phyloP scores from a whole-genome alignment of 2,329 filamentous ascomycete genomes.

The Aspergillus novoparasiticus region DNA sequence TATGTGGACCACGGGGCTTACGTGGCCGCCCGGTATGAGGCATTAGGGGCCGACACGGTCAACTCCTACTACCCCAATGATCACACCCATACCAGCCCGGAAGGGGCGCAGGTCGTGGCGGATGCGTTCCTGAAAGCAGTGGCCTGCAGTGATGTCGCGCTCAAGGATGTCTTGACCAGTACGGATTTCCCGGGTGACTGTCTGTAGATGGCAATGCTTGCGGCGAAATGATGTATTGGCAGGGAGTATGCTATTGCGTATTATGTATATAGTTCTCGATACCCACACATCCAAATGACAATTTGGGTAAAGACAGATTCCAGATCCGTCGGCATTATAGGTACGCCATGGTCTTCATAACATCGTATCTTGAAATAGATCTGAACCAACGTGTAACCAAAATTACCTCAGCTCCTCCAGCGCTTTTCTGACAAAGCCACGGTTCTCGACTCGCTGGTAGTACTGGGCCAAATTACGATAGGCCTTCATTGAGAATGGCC shows the following conservation, averaged over 20 bases:
- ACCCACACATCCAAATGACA: constrained; percentile 5
- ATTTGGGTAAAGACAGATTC: not conserved
- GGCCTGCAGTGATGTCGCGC: constrained; percentile 50
- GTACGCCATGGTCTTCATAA: constrained; percentile 2
- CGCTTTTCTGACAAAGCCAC: constrained; percentile 38
- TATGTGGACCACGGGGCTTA: constrained; percentile 66
- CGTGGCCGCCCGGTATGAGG: constrained; percentile 56
- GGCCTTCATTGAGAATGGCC: constrained; percentile 22
- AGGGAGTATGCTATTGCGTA: not conserved
- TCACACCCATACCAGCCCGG: constrained; percentile 64
- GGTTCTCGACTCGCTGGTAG: constrained; percentile 41
- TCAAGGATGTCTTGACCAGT: constrained; percentile 42
- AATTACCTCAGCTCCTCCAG: constrained; percentile 26
- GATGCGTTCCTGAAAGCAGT: constrained; percentile 62
- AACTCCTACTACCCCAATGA: constrained; percentile 60
- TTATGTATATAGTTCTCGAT: constrained; percentile 6
- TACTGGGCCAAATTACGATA: constrained; percentile 41
- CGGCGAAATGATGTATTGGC: not conserved
- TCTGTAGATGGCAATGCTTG: constrained; percentile 19
- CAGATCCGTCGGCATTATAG: not conserved
- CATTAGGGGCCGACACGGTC: constrained; percentile 53
- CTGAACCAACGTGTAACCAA: not conserved
- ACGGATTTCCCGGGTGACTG: constrained; percentile 31
- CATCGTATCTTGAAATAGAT: constrained; percentile 1
- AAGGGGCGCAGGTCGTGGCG: constrained; percentile 59